Conservation (phyloP, 2,329 filamentous ascomycete genomes). For the Penicillium glabrum region DNA sequence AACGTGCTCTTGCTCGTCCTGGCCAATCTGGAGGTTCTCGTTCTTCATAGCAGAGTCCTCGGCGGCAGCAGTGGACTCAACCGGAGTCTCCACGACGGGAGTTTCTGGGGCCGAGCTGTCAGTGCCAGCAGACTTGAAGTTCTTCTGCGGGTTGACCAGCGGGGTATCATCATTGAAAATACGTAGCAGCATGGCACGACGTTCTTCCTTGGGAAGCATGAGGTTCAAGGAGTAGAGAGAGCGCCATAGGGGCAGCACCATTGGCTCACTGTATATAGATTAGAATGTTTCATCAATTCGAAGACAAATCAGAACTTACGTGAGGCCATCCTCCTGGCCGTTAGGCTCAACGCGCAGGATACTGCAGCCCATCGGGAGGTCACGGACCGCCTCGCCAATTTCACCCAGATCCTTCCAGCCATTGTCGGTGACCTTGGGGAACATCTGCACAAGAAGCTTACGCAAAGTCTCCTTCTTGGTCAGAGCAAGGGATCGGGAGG, state of each 20-base stretch:
- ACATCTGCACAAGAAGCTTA: conserved; percentile 90
- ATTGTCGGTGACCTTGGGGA: conserved; percentile 78
- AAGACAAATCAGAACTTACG: conserved; percentile 31
- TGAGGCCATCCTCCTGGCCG: conserved; percentile 60
- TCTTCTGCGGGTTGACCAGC: conserved; percentile 63
- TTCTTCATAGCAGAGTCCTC: conserved; percentile 39
- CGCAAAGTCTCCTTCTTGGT: conserved; percentile 76
- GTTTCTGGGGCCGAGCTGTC: conserved; percentile 18
- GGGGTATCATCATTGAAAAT: conserved; percentile 88
- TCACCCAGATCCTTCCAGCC: conserved; percentile 77
- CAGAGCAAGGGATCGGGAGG: conserved; percentile 71
- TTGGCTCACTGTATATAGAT: conserved; percentile 59
- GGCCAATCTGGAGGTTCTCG: conserved; percentile 39
- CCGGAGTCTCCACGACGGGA: conserved; percentile 6
- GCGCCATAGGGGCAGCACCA: conserved; percentile 92
- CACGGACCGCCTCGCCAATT: conserved; percentile 78
- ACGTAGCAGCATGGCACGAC: conserved; percentile 84
- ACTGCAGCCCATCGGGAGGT: conserved; percentile 87
- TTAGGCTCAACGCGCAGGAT: conserved; percentile 81
- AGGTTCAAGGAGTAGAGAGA: conserved; percentile 89
- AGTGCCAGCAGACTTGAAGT: conserved; percentile 14
- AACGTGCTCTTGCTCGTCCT: conserved; percentile 43
- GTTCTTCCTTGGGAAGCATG: conserved; percentile 97
- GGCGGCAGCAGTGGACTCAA: conserved; percentile 22
- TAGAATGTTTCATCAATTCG: conserved; percentile 9